Percentiles rank a stretch among this genome's conserved stretches.
phyloP scores from a whole-genome alignment of 2,329 filamentous ascomycete genomes.

The Plenodomus lindquistii region DNA sequence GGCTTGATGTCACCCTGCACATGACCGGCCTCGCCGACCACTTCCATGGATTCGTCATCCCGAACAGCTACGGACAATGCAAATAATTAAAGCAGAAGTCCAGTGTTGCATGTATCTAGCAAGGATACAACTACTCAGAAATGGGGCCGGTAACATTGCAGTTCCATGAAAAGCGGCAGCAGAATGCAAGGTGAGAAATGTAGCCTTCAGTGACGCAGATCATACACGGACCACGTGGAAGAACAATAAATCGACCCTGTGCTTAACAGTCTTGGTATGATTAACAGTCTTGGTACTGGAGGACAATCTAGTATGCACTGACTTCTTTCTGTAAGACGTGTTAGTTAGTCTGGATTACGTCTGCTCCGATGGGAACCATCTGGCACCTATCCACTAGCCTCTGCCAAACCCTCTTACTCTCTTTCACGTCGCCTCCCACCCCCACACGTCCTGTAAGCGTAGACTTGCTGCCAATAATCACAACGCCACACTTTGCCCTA shows the following conservation, averaged over 20 bases:
- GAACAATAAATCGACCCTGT: too few relatives aligned
- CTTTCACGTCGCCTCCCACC: conserved; percentile 14
- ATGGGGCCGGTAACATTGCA: neutral
- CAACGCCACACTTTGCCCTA: conserved; percentile 42
- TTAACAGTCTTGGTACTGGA: too few relatives aligned
- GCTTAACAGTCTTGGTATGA: too few relatives aligned
- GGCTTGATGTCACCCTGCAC: conserved; percentile 7
- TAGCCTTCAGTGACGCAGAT: too few relatives aligned
- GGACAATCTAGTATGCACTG: too few relatives aligned
- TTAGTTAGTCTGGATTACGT: too few relatives aligned
- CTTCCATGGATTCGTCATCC: conserved; percentile 18
- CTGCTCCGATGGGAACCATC: neutral
- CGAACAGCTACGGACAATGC: conserved; percentile 27
- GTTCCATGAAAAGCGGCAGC: conserved; percentile 39
- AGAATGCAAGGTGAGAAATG: too few relatives aligned
- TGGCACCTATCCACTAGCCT: conserved; percentile 17
- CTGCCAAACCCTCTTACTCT: conserved; percentile 20
- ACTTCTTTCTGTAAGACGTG: too few relatives aligned
- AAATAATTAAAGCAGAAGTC: too few relatives aligned
- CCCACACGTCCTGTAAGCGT: conserved; percentile 35
- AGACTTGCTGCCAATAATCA: conserved; percentile 27
- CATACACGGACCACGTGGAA: too few relatives aligned
- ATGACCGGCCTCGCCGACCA: conserved; percentile 19
- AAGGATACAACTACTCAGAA: neutral
- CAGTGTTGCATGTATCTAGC: conserved; percentile 20